Evolutionary conservation across 2,329 filamentous ascomycete genomes (phyloP).

Genomic region (Parafenestella ontariensis): DNA sequence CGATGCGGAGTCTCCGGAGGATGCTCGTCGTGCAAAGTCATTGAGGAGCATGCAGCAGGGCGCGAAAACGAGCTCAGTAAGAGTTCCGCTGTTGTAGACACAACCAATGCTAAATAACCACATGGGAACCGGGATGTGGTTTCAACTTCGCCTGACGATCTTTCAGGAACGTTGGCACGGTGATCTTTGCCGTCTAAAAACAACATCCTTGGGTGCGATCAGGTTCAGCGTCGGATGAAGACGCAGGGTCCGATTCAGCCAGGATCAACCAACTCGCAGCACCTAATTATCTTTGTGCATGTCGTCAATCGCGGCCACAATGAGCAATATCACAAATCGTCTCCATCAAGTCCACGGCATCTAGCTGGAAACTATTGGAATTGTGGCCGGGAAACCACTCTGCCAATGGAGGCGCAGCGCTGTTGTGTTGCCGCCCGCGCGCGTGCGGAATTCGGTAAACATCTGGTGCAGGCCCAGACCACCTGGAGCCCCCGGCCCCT

Average conservation of each 20-base stretch:
- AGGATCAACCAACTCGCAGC: background rate
- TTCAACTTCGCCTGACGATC: background rate
- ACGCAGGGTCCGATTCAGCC: background rate
- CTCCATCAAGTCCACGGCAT: background rate
- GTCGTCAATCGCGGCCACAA: background rate
- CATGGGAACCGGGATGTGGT: background rate
- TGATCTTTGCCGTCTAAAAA: background rate
- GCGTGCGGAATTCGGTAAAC: background rate
- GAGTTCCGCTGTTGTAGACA: background rate
- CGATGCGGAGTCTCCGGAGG: background rate
- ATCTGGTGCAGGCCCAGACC: conserved; percentile 4
- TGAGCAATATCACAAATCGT: background rate
- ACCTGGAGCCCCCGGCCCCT: conserved; percentile 7
- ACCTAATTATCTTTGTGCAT: background rate
- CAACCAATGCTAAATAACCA: background rate
- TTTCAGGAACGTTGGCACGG: background rate
- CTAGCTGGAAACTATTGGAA: background rate
- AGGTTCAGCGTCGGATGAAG: background rate
- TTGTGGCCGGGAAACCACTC: background rate
- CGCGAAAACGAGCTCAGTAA: background rate
- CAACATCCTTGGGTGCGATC: background rate
- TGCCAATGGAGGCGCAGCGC: conserved; percentile 6
- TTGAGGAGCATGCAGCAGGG: background rate
- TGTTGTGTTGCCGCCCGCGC: background rate
- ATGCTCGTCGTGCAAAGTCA: background rate